Evolutionary conservation across 306 rosid genomes (phyloP), one percentile per base, ranked within the genome.

Genomic region (Senna siamea): DNA sequence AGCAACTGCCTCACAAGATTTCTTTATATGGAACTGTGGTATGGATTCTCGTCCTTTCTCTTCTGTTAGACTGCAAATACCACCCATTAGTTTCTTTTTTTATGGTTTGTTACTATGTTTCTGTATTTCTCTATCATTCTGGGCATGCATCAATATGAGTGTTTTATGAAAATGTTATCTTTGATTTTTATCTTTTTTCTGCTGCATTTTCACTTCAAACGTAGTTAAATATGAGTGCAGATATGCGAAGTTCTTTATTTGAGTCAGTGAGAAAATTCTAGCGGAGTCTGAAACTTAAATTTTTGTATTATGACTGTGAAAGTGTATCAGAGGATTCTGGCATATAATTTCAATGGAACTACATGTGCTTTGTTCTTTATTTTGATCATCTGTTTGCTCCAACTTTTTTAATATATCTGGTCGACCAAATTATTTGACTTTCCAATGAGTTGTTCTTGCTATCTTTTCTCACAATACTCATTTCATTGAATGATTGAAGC

Each of bases 1-100:
- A 89, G 76, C 99, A 92, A 79, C 81, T 94, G 85, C 96, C 98
- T 78, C 99, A 94, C 83, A 94, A 94, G 87, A 85, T 81, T 83
- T 94, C 99, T 66, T 66, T 89, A 2, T 94, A 88, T 63, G 96
- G 96, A 79, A 87, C 99, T 5, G 63, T 94, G 99, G 99, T 94
- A 90, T 11, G 62, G 38, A 61, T 18, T 69, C 56, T 53, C 63
- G 37, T 66, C 70, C 48, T 48, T 61, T 66, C 72, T n/a, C 1
- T 37, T 65, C 5, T 51, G 74, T 57, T 14, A 43, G 52, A 69
- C 20, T 17, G 63, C 65, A 18, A 62, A 65, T 68, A 44, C 4
- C 13, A 7, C 32, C 50, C 19, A 18, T 65, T 55, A 61, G 6
- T 63, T 74, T 60, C 5, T 19, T 46, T 13, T 26, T 9, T 53